Conservation (phyloP, 345 rosid species). For the Ceriops zippeliana region DNA sequence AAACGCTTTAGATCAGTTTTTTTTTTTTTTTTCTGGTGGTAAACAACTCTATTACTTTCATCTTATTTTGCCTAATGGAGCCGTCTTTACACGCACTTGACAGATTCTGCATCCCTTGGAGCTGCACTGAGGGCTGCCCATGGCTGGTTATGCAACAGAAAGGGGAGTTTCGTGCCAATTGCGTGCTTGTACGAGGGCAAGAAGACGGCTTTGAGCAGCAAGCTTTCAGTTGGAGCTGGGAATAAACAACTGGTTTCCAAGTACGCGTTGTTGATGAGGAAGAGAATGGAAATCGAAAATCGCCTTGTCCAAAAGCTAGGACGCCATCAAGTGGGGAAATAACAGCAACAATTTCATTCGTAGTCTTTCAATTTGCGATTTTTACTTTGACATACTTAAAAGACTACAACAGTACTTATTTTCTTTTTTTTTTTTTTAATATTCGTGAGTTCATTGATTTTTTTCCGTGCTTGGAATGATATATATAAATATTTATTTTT, state of each 20-base stretch:
- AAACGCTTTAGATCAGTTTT: background rate
- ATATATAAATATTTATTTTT: too few relatives aligned
- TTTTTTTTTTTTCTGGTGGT: background rate
- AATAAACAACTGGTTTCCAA: constrained; percentile 41
- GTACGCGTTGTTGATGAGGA: constrained; percentile 61
- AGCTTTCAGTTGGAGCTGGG: constrained; percentile 55
- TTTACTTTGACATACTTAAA: too few relatives aligned
- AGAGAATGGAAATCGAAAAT: constrained; percentile 70
- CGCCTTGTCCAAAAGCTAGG: constrained; percentile 49
- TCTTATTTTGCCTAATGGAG: background rate
- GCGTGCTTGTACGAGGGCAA: constrained; percentile 60
- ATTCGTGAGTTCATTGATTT: too few relatives aligned
- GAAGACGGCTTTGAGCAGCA: constrained; percentile 61
- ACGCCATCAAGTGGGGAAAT: background rate
- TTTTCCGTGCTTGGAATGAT: too few relatives aligned
- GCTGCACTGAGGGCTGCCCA: constrained; percentile 89
- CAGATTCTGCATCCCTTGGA: constrained; percentile 95
- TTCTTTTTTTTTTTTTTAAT: too few relatives aligned
- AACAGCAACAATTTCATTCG: background rate
- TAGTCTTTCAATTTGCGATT: too few relatives aligned
- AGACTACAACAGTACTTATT: too few relatives aligned
- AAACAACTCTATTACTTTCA: background rate
- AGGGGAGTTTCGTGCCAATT: constrained; percentile 62
- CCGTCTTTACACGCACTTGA: background rate
- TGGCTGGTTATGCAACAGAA: constrained; percentile 76